Conservation (phyloP, 306 rosid genomes). For the Quercus rubra region DNA sequence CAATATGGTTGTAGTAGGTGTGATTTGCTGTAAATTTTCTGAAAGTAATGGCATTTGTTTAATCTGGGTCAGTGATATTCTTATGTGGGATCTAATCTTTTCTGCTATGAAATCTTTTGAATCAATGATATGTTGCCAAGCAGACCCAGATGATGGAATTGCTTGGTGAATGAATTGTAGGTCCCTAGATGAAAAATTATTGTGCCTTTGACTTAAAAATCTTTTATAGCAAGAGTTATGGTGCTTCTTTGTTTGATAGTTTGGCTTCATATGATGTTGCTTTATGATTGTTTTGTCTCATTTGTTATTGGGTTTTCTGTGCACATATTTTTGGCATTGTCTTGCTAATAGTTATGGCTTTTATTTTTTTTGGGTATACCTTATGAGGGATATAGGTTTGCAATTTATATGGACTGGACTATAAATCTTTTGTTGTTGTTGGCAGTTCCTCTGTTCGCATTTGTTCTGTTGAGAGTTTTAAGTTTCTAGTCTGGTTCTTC, state of each 20-base stretch:
- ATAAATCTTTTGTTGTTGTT: background rate
- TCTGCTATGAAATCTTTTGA: background rate
- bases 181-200: background rate
- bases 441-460: constrained; percentile 7
- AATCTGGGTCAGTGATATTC: background rate
- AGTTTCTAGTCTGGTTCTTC: background rate
- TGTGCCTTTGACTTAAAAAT: too few species aligned
- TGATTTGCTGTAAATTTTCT: background rate
- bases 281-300: background rate
- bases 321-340: background rate
- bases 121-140: background rate
- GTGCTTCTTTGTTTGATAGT: background rate
- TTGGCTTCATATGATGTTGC: background rate
- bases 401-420: background rate
- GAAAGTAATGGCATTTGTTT: background rate
- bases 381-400: background rate
- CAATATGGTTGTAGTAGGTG: constrained; percentile 13
- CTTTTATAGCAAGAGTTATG: too few species aligned
- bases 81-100: constrained; percentile 28
- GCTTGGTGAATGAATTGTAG: background rate
- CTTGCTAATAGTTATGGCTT: background rate
- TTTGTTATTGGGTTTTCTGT: background rate
- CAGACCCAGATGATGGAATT: background rate
- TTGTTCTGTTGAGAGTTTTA: background rate
- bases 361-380: background rate